phyloP scores from a whole-genome alignment of 805 yeast genomes.

The Yarrowia phangngaensis region DNA sequence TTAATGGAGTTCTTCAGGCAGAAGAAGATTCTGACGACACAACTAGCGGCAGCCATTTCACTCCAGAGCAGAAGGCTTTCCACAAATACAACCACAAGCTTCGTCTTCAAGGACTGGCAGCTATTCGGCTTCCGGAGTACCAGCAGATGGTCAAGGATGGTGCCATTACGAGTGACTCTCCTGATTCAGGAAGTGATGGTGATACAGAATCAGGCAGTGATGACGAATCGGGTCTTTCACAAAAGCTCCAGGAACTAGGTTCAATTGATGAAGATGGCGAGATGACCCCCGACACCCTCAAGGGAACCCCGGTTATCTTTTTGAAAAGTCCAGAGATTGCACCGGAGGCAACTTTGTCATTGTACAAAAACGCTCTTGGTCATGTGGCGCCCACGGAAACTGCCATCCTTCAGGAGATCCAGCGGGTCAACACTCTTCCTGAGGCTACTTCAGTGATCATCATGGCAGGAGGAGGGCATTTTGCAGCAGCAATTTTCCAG shows the following conservation, averaged over 20 bases:
- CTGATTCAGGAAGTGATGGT: conserved; percentile 1
- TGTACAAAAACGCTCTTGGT: conserved; percentile 15
- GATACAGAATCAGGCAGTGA: conserved; percentile 17
- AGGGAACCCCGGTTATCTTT: conserved; percentile 14
- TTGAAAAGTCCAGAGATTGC: conserved; percentile 14
- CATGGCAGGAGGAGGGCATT: conserved; percentile 97
- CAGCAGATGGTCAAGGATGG: conserved; percentile 14
- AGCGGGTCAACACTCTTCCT: conserved; percentile 11
- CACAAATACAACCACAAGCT: conserved; percentile 24
- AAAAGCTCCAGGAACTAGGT: conserved; percentile 8
- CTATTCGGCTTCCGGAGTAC: conserved; percentile 11
- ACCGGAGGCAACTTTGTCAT: conserved; percentile 1
- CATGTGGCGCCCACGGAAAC: conserved; percentile 5
- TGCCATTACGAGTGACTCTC: not conserved
- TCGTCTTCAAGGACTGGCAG: conserved; percentile 12
- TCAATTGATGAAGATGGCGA: conserved; percentile 14
- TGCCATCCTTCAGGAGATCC: conserved; percentile 7
- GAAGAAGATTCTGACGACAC: not conserved
- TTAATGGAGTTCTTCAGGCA: conserved; percentile 13
- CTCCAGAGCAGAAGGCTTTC: conserved; percentile 15
- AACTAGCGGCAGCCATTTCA: conserved; percentile 3
- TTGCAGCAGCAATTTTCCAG: conserved; percentile 89
- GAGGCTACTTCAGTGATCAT: conserved; percentile 59
- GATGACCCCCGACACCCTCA: not conserved
- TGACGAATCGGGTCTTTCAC: conserved; percentile 16